A percentile compares a stretch with the other conserved stretches of the same genome.
Conservation (phyloP, 768 basidiomycete genomes). For the Rhizopogon sp. region DNA sequence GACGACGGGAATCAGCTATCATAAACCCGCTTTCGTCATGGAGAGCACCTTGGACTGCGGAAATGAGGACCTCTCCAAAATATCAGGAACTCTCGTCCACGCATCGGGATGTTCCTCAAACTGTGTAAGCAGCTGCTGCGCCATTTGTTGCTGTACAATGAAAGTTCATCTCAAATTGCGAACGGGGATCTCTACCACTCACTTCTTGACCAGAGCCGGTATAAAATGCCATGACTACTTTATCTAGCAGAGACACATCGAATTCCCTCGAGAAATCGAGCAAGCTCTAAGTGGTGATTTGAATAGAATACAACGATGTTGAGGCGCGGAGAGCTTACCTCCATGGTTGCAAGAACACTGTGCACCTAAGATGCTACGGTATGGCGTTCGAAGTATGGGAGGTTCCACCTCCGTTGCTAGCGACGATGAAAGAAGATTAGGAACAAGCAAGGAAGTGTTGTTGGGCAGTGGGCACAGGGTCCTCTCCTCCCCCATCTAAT, state of each 20-base stretch:
- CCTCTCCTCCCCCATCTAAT: slow-evolving; percentile 22
- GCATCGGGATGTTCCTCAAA: slow-evolving; percentile 95
- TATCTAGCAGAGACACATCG: slow-evolving; percentile 89
- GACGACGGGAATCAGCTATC: slow-evolving; percentile 10
- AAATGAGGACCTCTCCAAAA: slow-evolving; percentile 80
- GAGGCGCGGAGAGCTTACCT: slow-evolving; percentile 24
- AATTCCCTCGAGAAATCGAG: slow-evolving; percentile 94
- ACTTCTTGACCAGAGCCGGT: slow-evolving; percentile 83
- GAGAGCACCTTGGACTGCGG: slow-evolving; percentile 74
- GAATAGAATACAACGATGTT: slow-evolving; percentile 5
- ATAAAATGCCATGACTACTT: slow-evolving; percentile 90
- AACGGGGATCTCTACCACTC: slow-evolving; percentile 6
- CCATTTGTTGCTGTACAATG: slow-evolving; percentile 77
- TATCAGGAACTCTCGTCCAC: slow-evolving; percentile 95
- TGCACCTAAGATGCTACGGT: not conserved
- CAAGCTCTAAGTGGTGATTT: slow-evolving; percentile 50
- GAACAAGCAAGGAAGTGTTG: slow-evolving; percentile 10
- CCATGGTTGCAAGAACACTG: slow-evolving; percentile 25
- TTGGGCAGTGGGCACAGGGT: slow-evolving; percentile 30
- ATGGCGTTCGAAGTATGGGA: slow-evolving; percentile 6
- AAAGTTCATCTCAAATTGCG: slow-evolving; percentile 4
- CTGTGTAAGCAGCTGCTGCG: slow-evolving; percentile 91
- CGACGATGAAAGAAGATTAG: slow-evolving; percentile 7
- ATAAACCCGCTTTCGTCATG: not conserved
- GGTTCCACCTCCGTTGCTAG: slow-evolving; percentile 8